Evolutionary conservation across 768 basidiomycete species (phyloP).

Genomic region (Cyclocybe aegerita): DNA sequence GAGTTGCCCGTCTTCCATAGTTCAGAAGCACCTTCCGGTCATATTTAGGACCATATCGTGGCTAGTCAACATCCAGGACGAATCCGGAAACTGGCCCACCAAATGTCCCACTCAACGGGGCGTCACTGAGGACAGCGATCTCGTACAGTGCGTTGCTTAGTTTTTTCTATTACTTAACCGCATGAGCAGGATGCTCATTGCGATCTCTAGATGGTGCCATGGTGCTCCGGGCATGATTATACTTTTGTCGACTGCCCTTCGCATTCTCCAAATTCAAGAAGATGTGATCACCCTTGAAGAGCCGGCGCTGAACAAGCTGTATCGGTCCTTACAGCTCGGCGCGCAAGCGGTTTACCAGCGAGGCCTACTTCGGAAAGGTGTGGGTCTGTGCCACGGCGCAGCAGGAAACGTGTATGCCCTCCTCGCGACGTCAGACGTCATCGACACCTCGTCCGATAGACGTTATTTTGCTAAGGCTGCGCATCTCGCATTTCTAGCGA

Average conservation of each 20-base stretch:
- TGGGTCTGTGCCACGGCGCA: slow-evolving; percentile 62
- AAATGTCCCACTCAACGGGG: slow-evolving; percentile 29
- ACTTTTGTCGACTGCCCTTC: slow-evolving; percentile 43
- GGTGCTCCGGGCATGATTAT: slow-evolving; percentile 53
- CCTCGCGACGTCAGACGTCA: slow-evolving; percentile 43
- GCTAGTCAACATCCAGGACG: slow-evolving; percentile 45
- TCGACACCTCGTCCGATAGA: slow-evolving; percentile 19
- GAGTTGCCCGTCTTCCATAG: slow-evolving; percentile 34
- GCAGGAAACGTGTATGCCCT: slow-evolving; percentile 55
- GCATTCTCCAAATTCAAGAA: slow-evolving; percentile 22
- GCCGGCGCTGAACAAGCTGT: slow-evolving; percentile 24
- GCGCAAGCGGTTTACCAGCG: slow-evolving; percentile 43
- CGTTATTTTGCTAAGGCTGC: slow-evolving; percentile 39
- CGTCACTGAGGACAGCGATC: slow-evolving; percentile 27
- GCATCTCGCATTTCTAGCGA: slow-evolving; percentile 48
- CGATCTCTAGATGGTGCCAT: slow-evolving; percentile 51
- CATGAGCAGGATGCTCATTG: neutral
- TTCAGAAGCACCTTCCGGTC: slow-evolving; percentile 36
- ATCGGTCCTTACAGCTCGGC: slow-evolving; percentile 34
- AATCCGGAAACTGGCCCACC: slow-evolving; percentile 53
- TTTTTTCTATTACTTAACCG: neutral
- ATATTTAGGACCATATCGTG: slow-evolving; percentile 48
- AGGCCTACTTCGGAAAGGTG: slow-evolving; percentile 53
- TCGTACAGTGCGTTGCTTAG: slow-evolving; percentile 44
- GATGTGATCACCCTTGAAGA: slow-evolving; percentile 19